Conservation (phyloP, 495 filamentous ascomycete species). For the Articulospora tetracladia region DNA sequence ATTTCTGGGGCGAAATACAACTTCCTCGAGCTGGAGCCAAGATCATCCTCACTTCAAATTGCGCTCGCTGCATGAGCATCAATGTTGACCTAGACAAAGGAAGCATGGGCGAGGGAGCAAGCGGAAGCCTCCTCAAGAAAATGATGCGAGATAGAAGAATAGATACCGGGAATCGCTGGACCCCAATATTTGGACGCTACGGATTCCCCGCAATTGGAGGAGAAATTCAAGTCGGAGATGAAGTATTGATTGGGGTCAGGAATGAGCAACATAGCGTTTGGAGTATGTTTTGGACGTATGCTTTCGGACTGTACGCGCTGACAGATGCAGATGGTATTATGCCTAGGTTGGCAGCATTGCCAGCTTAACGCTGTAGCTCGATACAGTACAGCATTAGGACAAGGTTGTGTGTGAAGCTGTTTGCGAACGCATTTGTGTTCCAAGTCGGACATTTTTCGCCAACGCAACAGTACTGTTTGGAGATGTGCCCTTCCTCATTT, state of each 20-base stretch:
- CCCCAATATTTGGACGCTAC: slow-evolving; percentile 80
- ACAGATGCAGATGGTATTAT: slow-evolving; percentile 6
- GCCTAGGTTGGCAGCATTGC: neutral
- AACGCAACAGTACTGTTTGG: neutral
- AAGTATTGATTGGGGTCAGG: slow-evolving; percentile 56
- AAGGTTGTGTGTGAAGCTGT: neutral
- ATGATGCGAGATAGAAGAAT: slow-evolving; percentile 75
- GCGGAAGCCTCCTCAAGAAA: slow-evolving; percentile 68
- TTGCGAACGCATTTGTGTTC: neutral
- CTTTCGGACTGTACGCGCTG: neutral
- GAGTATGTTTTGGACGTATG: slow-evolving; percentile 42
- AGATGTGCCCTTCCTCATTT: neutral
- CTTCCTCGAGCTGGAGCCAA: slow-evolving; percentile 24
- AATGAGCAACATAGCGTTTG: slow-evolving; percentile 55
- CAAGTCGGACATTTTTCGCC: neutral
- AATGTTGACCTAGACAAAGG: slow-evolving; percentile 82
- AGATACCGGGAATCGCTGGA: slow-evolving; percentile 66
- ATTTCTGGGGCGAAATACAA: slow-evolving; percentile 68
- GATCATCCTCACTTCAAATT: slow-evolving; percentile 69
- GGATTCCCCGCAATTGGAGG: slow-evolving; percentile 48
- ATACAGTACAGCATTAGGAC: neutral
- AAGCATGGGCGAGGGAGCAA: slow-evolving; percentile 57
- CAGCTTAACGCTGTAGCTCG: neutral
- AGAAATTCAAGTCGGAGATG: slow-evolving; percentile 62
- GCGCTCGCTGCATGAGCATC: slow-evolving; percentile 68